These are phyloP conservation scores for Sarocladiaceae sp. DNA, from an alignment of 2,329 filamentous ascomycete species.

Conservation along the genomic window DNA sequence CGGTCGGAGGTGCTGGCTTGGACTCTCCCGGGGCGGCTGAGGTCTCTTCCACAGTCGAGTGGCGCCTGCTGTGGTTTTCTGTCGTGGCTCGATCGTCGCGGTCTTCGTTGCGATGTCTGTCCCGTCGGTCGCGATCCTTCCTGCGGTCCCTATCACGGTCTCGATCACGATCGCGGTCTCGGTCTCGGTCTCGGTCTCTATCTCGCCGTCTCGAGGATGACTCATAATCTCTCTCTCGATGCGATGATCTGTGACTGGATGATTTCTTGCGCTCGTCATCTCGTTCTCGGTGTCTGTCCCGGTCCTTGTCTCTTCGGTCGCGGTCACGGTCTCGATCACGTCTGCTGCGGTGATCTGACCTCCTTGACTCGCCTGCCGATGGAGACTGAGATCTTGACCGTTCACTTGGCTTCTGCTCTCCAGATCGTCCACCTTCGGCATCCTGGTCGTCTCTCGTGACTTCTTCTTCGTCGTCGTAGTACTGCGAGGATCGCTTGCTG, in stretches of 20 bases:
- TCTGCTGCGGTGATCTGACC: constrained; percentile 54
- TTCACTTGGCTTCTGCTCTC: constrained; percentile 39
- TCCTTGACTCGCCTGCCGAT: constrained; percentile 53
- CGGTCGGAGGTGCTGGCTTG: constrained; percentile 34
- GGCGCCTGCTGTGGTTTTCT: constrained; percentile 26
- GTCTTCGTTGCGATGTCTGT: constrained; percentile 22
- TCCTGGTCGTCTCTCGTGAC: too few species aligned
- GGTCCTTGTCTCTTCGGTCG: constrained; percentile 37
- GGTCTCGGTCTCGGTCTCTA: constrained; percentile 29
- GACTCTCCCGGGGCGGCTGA: constrained; percentile 5
- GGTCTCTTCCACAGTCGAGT: constrained; percentile 17
- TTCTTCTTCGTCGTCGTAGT: constrained; percentile 43
- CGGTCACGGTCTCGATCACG: constrained; percentile 34
- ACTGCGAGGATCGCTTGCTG: constrained; percentile 32
- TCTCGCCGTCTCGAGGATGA: constrained; percentile 24
- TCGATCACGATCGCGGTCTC: constrained; percentile 33
- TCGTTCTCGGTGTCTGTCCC: constrained; percentile 19
- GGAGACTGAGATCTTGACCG: constrained; percentile 51
- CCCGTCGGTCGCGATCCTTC: constrained; percentile 19
- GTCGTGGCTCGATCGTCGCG: constrained; percentile 28
- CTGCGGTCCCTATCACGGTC: constrained; percentile 24
- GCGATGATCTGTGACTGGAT: constrained; percentile 32
- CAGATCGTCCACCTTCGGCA: constrained; percentile 33
- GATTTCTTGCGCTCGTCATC: constrained; percentile 37
- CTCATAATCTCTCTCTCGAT: constrained; percentile 36